phyloP scores from a whole-genome alignment of 371 early-diverging fungal genomes.

The Mucor racemosus region DNA sequence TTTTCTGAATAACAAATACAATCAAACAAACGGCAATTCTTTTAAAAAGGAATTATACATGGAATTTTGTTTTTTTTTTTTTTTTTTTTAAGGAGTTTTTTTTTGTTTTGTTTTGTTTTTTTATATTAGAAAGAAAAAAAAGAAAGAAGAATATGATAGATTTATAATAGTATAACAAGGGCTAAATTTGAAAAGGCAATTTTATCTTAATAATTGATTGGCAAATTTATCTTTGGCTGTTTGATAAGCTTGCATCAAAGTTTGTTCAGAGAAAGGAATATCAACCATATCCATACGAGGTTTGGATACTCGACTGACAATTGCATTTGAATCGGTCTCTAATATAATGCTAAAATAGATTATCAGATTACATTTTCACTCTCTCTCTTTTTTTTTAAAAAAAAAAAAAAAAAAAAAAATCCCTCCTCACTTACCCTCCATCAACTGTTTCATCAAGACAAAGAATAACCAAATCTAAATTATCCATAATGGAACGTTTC shows the following conservation, averaged over 20 bases:
- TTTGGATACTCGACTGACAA: constrained; percentile 91
- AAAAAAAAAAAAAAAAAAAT: too few species aligned
- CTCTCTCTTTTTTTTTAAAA: background rate
- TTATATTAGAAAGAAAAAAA: background rate
- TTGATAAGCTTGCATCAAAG: constrained; percentile 88
- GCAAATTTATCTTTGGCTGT: constrained; percentile 90
- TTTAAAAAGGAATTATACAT: constrained; percentile 5
- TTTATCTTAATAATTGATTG: constrained; percentile 72
- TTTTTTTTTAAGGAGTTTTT: background rate
- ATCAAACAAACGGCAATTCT: constrained; percentile 10
- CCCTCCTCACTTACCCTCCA: constrained; percentile 85
- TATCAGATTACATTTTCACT: background rate
- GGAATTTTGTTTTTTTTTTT: background rate
- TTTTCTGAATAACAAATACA: background rate
- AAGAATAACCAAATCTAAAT: constrained; percentile 88
- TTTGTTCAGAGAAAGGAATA: constrained; percentile 91
- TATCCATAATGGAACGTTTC: constrained; percentile 88
- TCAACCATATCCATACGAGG: constrained; percentile 79
- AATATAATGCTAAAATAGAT: constrained; percentile 68
- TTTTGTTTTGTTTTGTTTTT: background rate
- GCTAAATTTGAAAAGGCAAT: background rate
- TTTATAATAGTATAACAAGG: background rate
- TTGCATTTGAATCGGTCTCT: constrained; percentile 88
- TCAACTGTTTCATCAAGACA: constrained; percentile 96
- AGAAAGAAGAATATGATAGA: background rate